Percentiles rank a stretch among this genome's conserved stretches.
Evolutionary conservation across 1,284 basidiomycete genomes (phyloP).

Genomic region (Melampsora larici-populina): DNA sequence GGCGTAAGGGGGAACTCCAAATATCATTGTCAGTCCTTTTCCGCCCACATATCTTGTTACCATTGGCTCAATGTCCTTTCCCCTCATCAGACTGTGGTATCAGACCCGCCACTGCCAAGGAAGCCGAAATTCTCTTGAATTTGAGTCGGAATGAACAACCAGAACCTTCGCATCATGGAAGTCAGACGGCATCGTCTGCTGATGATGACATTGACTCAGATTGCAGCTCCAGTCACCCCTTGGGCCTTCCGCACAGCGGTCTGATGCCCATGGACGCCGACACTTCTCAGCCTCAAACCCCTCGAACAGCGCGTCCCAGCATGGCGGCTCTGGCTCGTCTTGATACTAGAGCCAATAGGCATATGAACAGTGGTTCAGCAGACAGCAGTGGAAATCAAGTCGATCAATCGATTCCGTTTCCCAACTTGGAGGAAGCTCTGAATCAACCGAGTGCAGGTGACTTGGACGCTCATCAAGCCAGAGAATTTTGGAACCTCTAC

Average conservation of each 20-base stretch:
- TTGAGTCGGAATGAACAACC: conserved; percentile 41
- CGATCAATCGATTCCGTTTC: conserved; percentile 8
- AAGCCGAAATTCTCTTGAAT: conserved; percentile 42
- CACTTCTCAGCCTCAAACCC: conserved; percentile 49
- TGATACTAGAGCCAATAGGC: background rate
- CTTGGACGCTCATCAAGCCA: conserved; percentile 55
- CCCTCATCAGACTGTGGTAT: conserved; percentile 33
- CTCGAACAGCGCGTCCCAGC: conserved; percentile 50
- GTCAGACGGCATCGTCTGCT: conserved; percentile 20
- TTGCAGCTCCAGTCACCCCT: conserved; percentile 14
- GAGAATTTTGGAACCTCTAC: conserved; percentile 81
- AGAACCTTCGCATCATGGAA: conserved; percentile 18
- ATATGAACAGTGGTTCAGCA: background rate
- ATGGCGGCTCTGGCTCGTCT: conserved; percentile 19
- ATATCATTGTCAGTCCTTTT: conserved; percentile 70
- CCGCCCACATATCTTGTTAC: background rate
- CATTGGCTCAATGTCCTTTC: background rate
- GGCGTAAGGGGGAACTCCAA: conserved; percentile 88
- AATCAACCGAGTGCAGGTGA: conserved; percentile 14
- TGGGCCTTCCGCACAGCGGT: conserved; percentile 4
- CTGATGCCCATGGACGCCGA: conserved; percentile 31
- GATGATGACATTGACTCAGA: conserved; percentile 41
- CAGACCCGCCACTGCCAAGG: conserved; percentile 41
- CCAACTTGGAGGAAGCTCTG: conserved; percentile 28
- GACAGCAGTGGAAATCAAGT: conserved; percentile 1